Percentiles rank a stretch among this genome's conserved stretches.
These are phyloP conservation scores for Fraxinus pennsylvanica DNA, from an alignment of 257 asterid genomes.

Conservation along the genomic window DNA sequence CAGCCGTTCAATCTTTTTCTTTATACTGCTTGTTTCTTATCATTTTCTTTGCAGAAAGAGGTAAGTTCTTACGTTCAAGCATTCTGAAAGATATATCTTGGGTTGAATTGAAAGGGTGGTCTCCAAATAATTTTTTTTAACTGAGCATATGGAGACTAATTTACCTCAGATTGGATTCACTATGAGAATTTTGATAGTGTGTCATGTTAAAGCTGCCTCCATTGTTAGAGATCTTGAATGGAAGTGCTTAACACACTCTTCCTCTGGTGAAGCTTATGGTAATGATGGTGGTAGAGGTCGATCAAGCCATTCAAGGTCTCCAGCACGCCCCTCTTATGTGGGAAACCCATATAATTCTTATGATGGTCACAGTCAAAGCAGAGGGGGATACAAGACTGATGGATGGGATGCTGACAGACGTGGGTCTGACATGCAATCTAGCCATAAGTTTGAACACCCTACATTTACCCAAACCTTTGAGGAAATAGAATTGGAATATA, in stretches of 20 bases:
- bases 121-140: conserved; percentile 47
- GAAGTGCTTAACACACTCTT: conserved; percentile 83
- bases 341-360: conserved; percentile 56
- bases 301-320: conserved; percentile 87
- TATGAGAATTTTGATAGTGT: conserved; percentile 67
- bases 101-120: conserved; percentile 71
- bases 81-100: conserved; percentile 70
- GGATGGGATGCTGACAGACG: conserved; percentile 71
- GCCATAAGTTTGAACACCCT: conserved; percentile 50
- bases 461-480: conserved; percentile 66
- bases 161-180: conserved; percentile 62
- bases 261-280: conserved; percentile 98
- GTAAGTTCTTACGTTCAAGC: conserved; percentile 94
- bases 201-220: conserved; percentile 88
- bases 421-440: conserved; percentile 55
- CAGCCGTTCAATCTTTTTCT: conserved; percentile 22
- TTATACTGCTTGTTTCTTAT: conserved; percentile 42
- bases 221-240: conserved; percentile 64
- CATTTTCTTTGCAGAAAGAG: conserved; percentile 88
- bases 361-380: conserved; percentile 67
- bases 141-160: conserved; percentile 67
- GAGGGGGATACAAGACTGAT: conserved; percentile 61
- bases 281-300: conserved; percentile 88
- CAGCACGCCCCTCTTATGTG: conserved; percentile 52
- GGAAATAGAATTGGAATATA: conserved; percentile 69